These are phyloP conservation scores for Massariosphaeria phaeospora DNA, from an alignment of 495 filamentous ascomycete species.

Conservation along the genomic window DNA sequence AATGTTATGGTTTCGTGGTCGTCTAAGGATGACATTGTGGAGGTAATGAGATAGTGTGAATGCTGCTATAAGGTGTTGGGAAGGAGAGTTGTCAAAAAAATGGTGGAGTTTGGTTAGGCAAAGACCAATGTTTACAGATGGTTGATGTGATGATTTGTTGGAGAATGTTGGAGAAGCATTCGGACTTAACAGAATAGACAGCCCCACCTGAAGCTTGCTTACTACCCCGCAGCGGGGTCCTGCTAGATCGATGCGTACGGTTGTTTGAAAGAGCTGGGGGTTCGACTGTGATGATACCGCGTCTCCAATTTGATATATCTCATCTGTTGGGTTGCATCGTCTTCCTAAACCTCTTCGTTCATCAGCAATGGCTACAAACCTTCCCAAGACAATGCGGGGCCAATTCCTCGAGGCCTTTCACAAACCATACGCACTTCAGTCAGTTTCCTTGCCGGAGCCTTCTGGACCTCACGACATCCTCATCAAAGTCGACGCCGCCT, in stretches of 20 bases:
- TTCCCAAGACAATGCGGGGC: constrained; percentile 37
- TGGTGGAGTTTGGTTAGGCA: not conserved
- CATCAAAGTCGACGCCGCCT: constrained; percentile 41
- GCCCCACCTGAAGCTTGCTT: constrained; percentile 16
- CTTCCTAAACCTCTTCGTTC: too few relatives aligned
- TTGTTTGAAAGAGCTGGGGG: too few relatives aligned
- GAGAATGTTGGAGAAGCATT: constrained; percentile 15
- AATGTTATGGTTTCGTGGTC: constrained; percentile 20
- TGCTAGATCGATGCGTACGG: not conserved
- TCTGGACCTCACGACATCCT: constrained; percentile 37
- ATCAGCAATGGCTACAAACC: constrained; percentile 6
- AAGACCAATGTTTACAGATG: not conserved
- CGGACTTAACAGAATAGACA: not conserved
- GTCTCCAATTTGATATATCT: too few relatives aligned
- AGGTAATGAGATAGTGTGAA: not conserved
- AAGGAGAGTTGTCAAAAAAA: too few relatives aligned
- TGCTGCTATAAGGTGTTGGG: too few relatives aligned
- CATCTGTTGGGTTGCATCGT: too few relatives aligned
- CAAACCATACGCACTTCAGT: constrained; percentile 34
- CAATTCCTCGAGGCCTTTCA: constrained; percentile 41
- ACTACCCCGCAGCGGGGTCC: constrained; percentile 26
- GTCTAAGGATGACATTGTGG: constrained; percentile 6
- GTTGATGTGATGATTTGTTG: constrained; percentile 1
- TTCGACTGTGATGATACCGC: too few relatives aligned
- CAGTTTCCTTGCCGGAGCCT: constrained; percentile 32